Base-by-base conservation (phyloP, 768 basidiomycete species). In the Termitomyces sp. region DNA sequence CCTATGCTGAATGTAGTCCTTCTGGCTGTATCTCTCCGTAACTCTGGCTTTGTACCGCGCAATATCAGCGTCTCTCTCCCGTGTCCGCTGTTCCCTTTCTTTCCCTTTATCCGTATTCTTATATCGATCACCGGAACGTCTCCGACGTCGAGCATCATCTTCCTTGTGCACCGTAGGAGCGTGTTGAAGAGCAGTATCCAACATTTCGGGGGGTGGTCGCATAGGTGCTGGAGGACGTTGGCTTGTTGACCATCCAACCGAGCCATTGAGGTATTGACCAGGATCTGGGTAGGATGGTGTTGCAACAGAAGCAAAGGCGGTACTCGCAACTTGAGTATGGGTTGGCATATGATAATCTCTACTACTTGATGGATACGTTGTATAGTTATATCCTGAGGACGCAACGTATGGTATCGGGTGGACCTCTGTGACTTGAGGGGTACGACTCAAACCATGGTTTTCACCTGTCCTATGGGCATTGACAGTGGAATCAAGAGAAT, bases 371-470 rank as follows among this genome's bases (percentile, higher is more conserved):
- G 62, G 51, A 44, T 58, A 38, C 0, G 63, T 60, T 19, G 62
- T 54, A 40, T 58, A 56, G 49, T 53, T 40, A 38, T 56, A 59
- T n/a, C 41, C 34, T 31, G 64, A 49, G 37, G 49, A 31, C 42
- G 44, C 31, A 50, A 46, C 7, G 42, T 48, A 43, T 25, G 48
- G 31, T 27, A 52, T 27, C 23, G 58, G 53, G 25, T 54, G 46
- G 34, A 35, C 35, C 2, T 61, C 60, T 50, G 58, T 47, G 27
- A 56, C 50, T 43, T 54, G 61, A 57, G 61, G 66, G 50, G 67
- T 58, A 43, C 70, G 71, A 58, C 64, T 71, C 19, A 71, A 68
- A 54, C 60, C 66, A 44, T 64, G 67, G 54, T 68, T 69, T 53
- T 73, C 70, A 49, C 53, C 60, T 47, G 66, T 63, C 51, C 59